Evolutionary conservation across 2,329 filamentous ascomycete species (phyloP).

Genomic region (Alternaria rosae): DNA sequence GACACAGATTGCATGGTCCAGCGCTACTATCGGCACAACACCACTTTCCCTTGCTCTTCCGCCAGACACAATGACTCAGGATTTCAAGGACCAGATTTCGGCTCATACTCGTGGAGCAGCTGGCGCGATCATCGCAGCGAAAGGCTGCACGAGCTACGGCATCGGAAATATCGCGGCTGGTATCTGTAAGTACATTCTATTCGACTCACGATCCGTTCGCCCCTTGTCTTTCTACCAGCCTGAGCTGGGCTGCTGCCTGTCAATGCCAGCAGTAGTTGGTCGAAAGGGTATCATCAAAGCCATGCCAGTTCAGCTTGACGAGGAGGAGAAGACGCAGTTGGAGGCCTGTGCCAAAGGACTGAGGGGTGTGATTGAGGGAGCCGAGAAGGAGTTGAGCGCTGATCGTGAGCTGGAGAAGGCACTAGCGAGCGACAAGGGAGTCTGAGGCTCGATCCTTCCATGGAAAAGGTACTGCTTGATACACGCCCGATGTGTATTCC

Average conservation of each 20-base stretch:
- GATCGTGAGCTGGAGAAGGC: constrained; percentile 38
- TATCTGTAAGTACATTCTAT: constrained; percentile 61
- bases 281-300: constrained; percentile 55
- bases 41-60: constrained; percentile 49
- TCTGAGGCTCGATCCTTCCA: not conserved
- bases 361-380: constrained; percentile 48
- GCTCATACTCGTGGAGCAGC: constrained; percentile 57
- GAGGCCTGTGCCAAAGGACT: constrained; percentile 47
- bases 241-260: constrained; percentile 58
- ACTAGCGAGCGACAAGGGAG: constrained; percentile 29
- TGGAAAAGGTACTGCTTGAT: not conserved
- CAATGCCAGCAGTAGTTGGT: constrained; percentile 59
- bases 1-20: constrained; percentile 54
- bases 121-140: constrained; percentile 57
- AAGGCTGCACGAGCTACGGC: constrained; percentile 61
- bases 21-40: constrained; percentile 53
- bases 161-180: constrained; percentile 58
- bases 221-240: constrained; percentile 60
- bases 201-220: constrained; percentile 56
- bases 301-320: constrained; percentile 46
- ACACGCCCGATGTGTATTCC: not conserved
- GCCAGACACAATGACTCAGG: constrained; percentile 26
- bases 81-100: constrained; percentile 49
- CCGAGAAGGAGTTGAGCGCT: constrained; percentile 45
- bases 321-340: constrained; percentile 44